A percentile compares a stretch with the other conserved stretches of the same genome.
phyloP scores from a whole-genome alignment of 1,139 yeast genomes.

The Pichia sp. region DNA sequence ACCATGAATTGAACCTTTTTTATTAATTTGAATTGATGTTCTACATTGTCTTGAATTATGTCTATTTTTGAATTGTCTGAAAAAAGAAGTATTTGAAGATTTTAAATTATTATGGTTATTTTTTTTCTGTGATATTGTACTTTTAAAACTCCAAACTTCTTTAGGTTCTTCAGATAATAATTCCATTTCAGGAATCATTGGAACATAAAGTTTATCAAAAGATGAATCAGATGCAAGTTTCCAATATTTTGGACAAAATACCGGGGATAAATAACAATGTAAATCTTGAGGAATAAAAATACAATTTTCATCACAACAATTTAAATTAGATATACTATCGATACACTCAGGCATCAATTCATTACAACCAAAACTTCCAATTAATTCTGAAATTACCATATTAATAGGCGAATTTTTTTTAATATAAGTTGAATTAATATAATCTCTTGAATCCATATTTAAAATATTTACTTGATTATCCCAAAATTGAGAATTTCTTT shows the following conservation, averaged over 20 bases:
- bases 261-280: slow-evolving; percentile 58
- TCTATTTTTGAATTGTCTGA: slow-evolving; percentile 9
- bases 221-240: slow-evolving; percentile 15
- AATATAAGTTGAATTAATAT: neutral
- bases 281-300: slow-evolving; percentile 62
- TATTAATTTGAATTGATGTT: slow-evolving; percentile 26
- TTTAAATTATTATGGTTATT: neutral
- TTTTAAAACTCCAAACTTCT: slow-evolving; percentile 49
- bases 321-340: slow-evolving; percentile 28
- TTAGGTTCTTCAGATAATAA: slow-evolving; percentile 37
- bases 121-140: slow-evolving; percentile 32
- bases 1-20: slow-evolving; percentile 59
- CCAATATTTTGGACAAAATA: slow-evolving; percentile 45
- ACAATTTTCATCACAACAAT: slow-evolving; percentile 33
- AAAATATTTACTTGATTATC: slow-evolving; percentile 41
- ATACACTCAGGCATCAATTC: slow-evolving; percentile 82
- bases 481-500: slow-evolving; percentile 43
- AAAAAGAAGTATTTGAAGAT: neutral
- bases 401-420: slow-evolving; percentile 31
- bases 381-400: slow-evolving; percentile 68
- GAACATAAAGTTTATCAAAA: slow-evolving; percentile 53
- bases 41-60: slow-evolving; percentile 22
- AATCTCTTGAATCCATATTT: slow-evolving; percentile 48
- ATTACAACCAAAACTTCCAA: slow-evolving; percentile 91
- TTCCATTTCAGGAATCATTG: slow-evolving; percentile 48